These are phyloP conservation scores for Stereocaulon alpinum DNA, from an alignment of 495 filamentous ascomycete species.

Conservation along the genomic window DNA sequence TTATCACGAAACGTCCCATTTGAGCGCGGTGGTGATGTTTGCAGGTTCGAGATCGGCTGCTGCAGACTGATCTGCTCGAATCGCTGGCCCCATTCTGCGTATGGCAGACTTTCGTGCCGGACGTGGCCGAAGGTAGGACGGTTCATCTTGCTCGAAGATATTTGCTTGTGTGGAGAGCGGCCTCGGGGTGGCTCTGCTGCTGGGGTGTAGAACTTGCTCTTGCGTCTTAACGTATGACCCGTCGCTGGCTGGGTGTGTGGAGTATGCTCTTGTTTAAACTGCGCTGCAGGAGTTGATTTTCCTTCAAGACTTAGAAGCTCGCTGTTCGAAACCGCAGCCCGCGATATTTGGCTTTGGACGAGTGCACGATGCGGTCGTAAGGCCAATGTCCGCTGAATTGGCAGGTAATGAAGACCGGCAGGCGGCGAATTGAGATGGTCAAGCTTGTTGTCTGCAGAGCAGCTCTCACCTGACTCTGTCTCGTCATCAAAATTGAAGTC, in stretches of 20 bases:
- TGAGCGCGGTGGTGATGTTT: not conserved
- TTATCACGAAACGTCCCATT: slow-evolving; percentile 10
- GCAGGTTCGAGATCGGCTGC: not conserved
- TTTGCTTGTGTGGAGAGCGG: slow-evolving; percentile 8
- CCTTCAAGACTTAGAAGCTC: slow-evolving; percentile 21
- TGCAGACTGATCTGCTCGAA: slow-evolving; percentile 23
- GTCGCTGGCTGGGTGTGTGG: slow-evolving; percentile 1
- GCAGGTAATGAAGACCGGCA: not conserved
- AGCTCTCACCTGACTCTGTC: slow-evolving; percentile 18
- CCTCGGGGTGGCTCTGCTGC: slow-evolving; percentile 1
- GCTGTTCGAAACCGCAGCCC: slow-evolving; percentile 14
- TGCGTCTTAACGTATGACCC: slow-evolving; percentile 16
- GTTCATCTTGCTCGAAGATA: slow-evolving; percentile 14
- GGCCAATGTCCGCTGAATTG: not conserved
- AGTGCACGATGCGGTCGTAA: slow-evolving; percentile 9
- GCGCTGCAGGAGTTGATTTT: not conserved
- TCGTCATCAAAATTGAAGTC: slow-evolving; percentile 37
- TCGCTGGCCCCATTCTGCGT: slow-evolving; percentile 20
- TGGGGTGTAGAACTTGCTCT: slow-evolving; percentile 14
- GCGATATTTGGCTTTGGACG: slow-evolving; percentile 1
- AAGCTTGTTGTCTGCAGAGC: slow-evolving; percentile 11
- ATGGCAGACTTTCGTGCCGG: slow-evolving; percentile 11
- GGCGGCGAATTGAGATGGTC: not conserved
- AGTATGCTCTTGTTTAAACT: not conserved
- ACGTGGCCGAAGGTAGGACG: slow-evolving; percentile 15